These are phyloP conservation scores for Penicillium paradoxum DNA, from an alignment of 495 filamentous ascomycete species.

Conservation along the genomic window DNA sequence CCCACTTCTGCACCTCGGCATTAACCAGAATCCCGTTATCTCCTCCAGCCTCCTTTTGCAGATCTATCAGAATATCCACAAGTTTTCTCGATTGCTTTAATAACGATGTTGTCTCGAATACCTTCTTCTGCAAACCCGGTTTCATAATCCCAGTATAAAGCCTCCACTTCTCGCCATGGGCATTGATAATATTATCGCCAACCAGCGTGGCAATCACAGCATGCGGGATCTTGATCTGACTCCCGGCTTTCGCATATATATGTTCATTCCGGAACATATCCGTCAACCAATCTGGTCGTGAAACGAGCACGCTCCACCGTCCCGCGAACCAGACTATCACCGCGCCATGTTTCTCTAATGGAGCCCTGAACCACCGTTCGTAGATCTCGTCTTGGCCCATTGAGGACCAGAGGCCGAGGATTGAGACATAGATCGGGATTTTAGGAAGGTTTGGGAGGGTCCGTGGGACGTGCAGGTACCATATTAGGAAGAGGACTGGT, in stretches of 20 bases:
- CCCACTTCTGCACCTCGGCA: constrained; percentile 25
- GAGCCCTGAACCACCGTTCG: constrained; percentile 25
- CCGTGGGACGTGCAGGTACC: constrained; percentile 22
- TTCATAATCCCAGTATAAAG: constrained; percentile 35
- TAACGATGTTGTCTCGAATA: constrained; percentile 19
- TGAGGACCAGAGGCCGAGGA: constrained; percentile 29
- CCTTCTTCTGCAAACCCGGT: constrained; percentile 31
- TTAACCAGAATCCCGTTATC: constrained; percentile 14
- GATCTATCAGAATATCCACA: constrained; percentile 17
- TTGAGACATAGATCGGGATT: constrained; percentile 32
- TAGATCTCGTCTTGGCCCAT: constrained; percentile 34
- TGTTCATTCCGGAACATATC: constrained; percentile 46
- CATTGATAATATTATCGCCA: constrained; percentile 37
- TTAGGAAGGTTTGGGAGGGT: constrained; percentile 27
- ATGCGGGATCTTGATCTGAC: constrained; percentile 45
- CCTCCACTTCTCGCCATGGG: constrained; percentile 31
- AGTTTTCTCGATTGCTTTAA: constrained; percentile 18
- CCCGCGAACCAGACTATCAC: constrained; percentile 43
- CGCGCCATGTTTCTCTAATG: constrained; percentile 35
- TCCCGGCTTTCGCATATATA: constrained; percentile 40
- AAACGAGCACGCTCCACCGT: constrained; percentile 37
- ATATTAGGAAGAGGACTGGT: constrained; percentile 13
- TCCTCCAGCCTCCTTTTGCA: background rate
- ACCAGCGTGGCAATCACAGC: constrained; percentile 36
- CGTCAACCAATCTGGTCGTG: constrained; percentile 31